Evolutionary conservation across 768 basidiomycete species (phyloP).

Genomic region (Serendipita sp.): DNA sequence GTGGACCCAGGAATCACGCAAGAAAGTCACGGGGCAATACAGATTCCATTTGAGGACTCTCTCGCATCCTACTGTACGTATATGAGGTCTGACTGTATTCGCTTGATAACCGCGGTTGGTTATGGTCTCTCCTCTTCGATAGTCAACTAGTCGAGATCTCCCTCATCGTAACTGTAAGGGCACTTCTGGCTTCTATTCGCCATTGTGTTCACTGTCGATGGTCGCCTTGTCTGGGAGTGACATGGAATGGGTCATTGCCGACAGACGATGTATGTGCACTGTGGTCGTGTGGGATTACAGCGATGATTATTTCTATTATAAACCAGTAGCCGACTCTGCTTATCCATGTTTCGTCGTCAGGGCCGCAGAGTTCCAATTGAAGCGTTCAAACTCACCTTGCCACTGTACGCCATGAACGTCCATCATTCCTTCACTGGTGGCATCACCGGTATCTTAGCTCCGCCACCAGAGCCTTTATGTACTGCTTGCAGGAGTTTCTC

Average conservation of each 20-base stretch:
- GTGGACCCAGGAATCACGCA: too few species aligned
- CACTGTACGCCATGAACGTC: neutral
- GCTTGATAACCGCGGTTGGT: neutral
- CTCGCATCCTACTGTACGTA: neutral
- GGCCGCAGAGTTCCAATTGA: neutral
- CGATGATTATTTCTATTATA: neutral
- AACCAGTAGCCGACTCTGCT: neutral
- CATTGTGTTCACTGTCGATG: neutral
- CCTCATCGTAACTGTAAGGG: neutral
- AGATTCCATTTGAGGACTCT: neutral
- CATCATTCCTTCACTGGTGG: neutral
- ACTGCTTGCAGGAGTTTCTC: neutral
- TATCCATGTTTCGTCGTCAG: neutral
- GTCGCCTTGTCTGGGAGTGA: neutral
- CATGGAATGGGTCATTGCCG: neutral
- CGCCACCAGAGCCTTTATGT: constrained; percentile 4
- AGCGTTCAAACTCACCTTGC: neutral
- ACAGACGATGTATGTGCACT: neutral
- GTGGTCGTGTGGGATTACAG: neutral
- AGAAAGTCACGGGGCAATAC: neutral
- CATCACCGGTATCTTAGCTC: neutral
- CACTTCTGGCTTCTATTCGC: neutral
- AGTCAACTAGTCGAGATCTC: neutral
- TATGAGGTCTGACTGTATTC: neutral
- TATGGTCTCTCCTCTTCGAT: neutral